Evolutionary conservation across 352 stramenopile genomes (phyloP), one percentile per base, ranked within the genome.

Genomic region (Phytophthora rubi): DNA sequence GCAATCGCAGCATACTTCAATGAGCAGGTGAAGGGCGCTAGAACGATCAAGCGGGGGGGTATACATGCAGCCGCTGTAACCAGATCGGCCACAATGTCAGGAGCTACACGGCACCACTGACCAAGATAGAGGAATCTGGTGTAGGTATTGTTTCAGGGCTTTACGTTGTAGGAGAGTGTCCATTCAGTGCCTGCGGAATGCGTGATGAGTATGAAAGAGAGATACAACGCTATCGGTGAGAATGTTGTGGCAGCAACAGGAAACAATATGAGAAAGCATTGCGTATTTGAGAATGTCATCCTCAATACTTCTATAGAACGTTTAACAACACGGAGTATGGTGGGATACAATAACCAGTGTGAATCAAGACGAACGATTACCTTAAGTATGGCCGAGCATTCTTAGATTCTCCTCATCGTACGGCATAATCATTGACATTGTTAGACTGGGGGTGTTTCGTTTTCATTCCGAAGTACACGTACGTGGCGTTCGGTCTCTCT

Each of bases 191-290:
- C 39, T 47, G 39, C 39, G 15, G 39, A 47, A 47, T 6, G 39
- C 39, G 15, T 47, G 39, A 47, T 47, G 39, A 47, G 39, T 47
- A 47, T 47, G 39, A 47, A 47, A 47, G 39, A 21, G 39, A 47
- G 39, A 8, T 47, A 47, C 39, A 47, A 45, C 39, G 15, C 39
- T 47, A 47, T 47, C 39, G 39, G 10, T 47, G 39, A 47, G 13
- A 2, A 47, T 47, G 39, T 2, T 16, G 39, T 5, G 13, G 39
- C 10, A 47, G 39, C 39, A 47, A 18, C 39, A 47, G 9, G 12
- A 47, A 47, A 47, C 39, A 47, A 47, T 47, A 47, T 47, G 39
- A 47, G 39, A 47, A 18, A 47, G 39, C 39, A 47, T 47, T 47
- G 15, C 12, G 39, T 47, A 47, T 16, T 47, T 18, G 12, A 47